These are phyloP conservation scores for Coffea canephora DNA, from an alignment of 257 asterid species.

Conservation along the genomic window DNA sequence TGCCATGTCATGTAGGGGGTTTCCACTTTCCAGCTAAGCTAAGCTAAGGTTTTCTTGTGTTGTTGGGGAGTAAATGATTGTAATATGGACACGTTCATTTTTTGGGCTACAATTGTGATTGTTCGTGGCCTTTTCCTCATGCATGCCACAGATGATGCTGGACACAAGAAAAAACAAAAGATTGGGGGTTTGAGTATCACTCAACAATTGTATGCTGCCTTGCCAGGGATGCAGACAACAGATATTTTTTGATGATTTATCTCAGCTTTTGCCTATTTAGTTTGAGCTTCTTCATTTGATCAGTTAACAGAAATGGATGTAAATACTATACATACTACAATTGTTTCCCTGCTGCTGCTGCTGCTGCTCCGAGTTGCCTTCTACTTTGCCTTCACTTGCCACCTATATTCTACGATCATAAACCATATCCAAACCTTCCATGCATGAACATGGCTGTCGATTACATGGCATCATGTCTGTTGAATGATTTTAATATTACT, in stretches of 20 bases:
- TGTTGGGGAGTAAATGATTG: not conserved
- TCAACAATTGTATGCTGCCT: no score
- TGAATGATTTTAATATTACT: not conserved
- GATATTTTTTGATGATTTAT: no score
- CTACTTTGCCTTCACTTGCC: slow-evolving; percentile 15
- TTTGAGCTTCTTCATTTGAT: no score
- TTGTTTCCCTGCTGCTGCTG: slow-evolving; percentile 21
- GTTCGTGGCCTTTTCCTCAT: slow-evolving; percentile 1
- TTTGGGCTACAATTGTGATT: not conserved
- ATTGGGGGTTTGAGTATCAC: not conserved
- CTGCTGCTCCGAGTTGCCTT: not conserved
- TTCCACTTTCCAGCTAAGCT: slow-evolving; percentile 7
- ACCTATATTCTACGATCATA: slow-evolving; percentile 18
- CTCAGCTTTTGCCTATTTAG: no score
- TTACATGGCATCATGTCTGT: not conserved
- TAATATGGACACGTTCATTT: not conserved
- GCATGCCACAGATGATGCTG: not conserved
- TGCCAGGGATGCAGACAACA: no score
- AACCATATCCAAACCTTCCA: slow-evolving; percentile 12
- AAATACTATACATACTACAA: no score
- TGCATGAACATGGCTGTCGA: not conserved
- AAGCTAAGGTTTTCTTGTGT: not conserved
- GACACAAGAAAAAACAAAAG: not conserved
- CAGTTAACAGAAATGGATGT: not conserved
- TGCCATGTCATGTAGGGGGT: slow-evolving; percentile 22